Percentiles rank a stretch among this genome's conserved stretches.
Evolutionary conservation across 208 protist species (phyloP).

Genomic region (Crithidia acanthocephali): DNA sequence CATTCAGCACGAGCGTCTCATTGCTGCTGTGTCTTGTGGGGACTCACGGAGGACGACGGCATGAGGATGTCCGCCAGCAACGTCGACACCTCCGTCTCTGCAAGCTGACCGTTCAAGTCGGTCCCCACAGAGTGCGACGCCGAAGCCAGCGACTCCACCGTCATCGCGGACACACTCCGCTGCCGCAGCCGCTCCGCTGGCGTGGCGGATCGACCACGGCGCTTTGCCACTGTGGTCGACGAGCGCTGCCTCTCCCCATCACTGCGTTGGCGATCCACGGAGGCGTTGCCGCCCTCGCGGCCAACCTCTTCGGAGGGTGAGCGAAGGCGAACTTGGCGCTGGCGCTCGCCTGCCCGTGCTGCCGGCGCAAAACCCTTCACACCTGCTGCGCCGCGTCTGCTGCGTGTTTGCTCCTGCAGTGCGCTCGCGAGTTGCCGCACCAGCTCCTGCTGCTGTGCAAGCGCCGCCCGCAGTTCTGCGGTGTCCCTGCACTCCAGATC

Average conservation of each 20-base stretch:
- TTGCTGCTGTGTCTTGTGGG: not conserved
- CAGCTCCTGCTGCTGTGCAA: conserved; percentile 48
- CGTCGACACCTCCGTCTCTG: conserved; percentile 35
- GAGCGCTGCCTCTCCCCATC: not conserved
- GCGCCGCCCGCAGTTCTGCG: conserved; percentile 30
- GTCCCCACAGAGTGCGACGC: conserved; percentile 8
- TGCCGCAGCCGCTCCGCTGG: not conserved
- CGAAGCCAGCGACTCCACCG: conserved; percentile 24
- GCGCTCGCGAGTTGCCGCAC: conserved; percentile 41
- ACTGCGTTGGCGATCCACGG: not conserved
- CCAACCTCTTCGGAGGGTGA: not conserved
- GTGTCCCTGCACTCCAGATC: conserved; percentile 24
- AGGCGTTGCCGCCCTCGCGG: not conserved
- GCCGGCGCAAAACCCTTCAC: not conserved
- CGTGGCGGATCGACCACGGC: not conserved
- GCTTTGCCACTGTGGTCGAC: too few species aligned
- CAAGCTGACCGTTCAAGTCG: conserved; percentile 15
- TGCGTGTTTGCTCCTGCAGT: conserved; percentile 22
- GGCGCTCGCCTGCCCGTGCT: not conserved
- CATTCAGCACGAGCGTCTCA: not conserved
- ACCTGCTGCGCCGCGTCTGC: not conserved
- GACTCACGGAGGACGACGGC: not conserved
- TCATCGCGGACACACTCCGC: conserved; percentile 21
- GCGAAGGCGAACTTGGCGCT: conserved; percentile 7
- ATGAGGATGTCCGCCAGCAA: conserved; percentile 3